phyloP scores from a whole-genome alignment of 208 protist genomes.

The Trypanosoma conorhini region DNA sequence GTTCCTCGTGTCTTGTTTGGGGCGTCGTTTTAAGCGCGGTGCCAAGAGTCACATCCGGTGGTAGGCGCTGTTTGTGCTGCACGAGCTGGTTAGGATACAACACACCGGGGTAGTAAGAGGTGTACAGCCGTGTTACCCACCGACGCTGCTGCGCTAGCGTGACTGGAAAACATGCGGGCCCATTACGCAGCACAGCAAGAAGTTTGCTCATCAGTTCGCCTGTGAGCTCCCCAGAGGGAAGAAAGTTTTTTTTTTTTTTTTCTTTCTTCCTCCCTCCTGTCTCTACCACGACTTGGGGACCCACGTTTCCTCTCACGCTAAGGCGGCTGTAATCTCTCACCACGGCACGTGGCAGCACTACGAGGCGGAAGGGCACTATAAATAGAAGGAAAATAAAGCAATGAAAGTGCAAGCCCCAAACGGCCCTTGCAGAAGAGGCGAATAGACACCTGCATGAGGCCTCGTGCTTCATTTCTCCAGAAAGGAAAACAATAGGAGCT shows the following conservation, averaged over 20 bases:
- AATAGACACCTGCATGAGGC: no score
- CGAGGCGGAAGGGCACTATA: not conserved
- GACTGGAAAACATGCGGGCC: not conserved
- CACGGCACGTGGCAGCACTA: not conserved
- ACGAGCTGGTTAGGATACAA: conserved; percentile 83
- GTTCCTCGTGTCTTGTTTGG: not conserved
- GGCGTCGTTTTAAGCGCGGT: not conserved
- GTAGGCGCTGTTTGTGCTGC: conserved; percentile 50
- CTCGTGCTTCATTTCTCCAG: no score
- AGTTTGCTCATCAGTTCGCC: conserved; percentile 7
- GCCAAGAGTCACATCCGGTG: conserved; percentile 31
- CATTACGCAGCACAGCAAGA: not conserved
- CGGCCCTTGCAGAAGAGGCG: no score
- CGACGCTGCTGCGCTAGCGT: conserved; percentile 49
- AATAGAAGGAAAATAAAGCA: not conserved
- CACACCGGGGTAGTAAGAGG: conserved; percentile 77
- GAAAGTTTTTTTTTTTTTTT: not conserved
- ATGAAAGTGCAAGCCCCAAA: no score
- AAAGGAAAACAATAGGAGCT: no score
- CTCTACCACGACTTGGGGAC: not conserved
- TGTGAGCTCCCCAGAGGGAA: not conserved
- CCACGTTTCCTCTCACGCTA: not conserved
- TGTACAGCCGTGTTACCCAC: conserved; percentile 81
- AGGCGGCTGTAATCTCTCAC: not conserved
- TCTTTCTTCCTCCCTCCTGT: not conserved